Base-by-base conservation (phyloP, 2,329 filamentous ascomycete genomes). In the Trichoderma sp. region DNA sequence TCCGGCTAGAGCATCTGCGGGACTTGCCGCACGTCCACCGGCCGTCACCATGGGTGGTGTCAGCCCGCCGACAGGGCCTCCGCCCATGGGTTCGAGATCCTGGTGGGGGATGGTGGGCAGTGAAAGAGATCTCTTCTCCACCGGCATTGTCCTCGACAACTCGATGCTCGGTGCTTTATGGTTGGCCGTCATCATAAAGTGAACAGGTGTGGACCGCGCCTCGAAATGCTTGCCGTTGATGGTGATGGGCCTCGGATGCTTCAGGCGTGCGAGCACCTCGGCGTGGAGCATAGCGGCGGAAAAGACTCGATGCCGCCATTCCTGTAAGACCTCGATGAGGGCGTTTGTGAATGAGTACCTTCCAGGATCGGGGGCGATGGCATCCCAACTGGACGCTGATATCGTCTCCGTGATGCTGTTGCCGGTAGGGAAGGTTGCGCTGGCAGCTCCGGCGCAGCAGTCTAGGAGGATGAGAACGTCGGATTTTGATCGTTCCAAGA, bases 181-280 rank as follows among this genome's bases (percentile, higher is more conserved):
- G 68, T 88, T 87, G 19, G 84, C 81, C 2, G 86, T 88, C 85
- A 87, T 87, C 84, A 88, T 88, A 71, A 87, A 87, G 71, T 88
- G 86, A 5, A 88, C 84, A 0, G 86, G 86, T 0, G 86, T 88
- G 2, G 85, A 86, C 45, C 86, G 82, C 39, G 84, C 84, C 72
- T 88, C 86, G 56, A 86, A 86, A 19, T 83, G 81, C 74, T 83
- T 85, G 63, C 86, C 86, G 70, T 88, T 86, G 71, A 85, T 83
- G 67, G 83, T 81, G 70, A 87, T 84, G 22, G 85, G 86, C 8
- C 86, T 79, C 5, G 86, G 86, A 69, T 88, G 86, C 72, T 88
- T 88, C 2, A 88, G 74, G 3, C 86, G 84, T n/a, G 86, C 86
- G 17, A 88, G 78, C 9, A 88, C 80, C 71, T 88, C 86, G 22